Evolutionary conservation across 129 eudicot species (phyloP).

Genomic region (Flaveria brownii): DNA sequence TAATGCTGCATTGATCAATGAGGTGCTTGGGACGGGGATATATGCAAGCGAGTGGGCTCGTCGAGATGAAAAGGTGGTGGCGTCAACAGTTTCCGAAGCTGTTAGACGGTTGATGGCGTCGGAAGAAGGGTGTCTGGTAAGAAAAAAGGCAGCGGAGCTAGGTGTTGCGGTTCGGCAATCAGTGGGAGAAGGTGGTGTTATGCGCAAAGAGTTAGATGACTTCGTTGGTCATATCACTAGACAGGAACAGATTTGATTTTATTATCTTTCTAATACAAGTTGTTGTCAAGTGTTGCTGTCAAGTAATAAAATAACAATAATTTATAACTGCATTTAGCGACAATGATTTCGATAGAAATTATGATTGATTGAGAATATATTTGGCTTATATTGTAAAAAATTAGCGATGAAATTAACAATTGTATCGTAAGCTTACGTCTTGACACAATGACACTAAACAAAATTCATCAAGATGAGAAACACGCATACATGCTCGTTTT

Average conservation of each 20-base stretch:
- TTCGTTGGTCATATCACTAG: constrained; percentile 33
- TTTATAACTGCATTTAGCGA: too few relatives aligned
- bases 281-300: neutral
- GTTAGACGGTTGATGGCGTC: constrained; percentile 41
- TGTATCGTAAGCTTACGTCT: neutral
- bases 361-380: too few relatives aligned
- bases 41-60: constrained; percentile 32
- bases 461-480: neutral
- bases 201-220: constrained; percentile 36
- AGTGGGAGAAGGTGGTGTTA: constrained; percentile 35
- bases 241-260: neutral
- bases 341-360: neutral
- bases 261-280: neutral
- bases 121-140: constrained; percentile 29
- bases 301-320: neutral
- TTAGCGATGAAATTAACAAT: too few relatives aligned
- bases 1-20: constrained; percentile 36
- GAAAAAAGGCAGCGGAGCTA: constrained; percentile 37
- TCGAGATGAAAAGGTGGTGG: constrained; percentile 28
- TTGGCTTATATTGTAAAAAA: too few relatives aligned
- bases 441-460: neutral
- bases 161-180: constrained; percentile 34
- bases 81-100: constrained; percentile 21
- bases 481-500: neutral
- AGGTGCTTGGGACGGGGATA: constrained; percentile 33